These are phyloP conservation scores for Gardenia jasminoides DNA, from an alignment of 257 asterid genomes.

Conservation along the genomic window DNA sequence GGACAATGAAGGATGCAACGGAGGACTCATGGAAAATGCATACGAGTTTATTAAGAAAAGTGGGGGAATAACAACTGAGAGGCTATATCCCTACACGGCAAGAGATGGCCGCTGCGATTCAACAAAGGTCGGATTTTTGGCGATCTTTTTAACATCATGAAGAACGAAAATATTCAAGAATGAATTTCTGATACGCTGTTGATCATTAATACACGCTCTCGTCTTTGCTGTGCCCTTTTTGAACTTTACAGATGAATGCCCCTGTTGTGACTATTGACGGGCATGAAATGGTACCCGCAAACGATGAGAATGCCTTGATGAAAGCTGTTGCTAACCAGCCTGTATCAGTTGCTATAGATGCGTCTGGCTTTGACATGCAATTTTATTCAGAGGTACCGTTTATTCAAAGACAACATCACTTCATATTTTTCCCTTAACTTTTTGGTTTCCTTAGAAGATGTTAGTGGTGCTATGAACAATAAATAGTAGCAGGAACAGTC, in stretches of 20 bases:
- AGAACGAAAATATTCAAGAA: neutral
- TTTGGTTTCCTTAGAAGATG: neutral
- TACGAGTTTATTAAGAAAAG: constrained; percentile 64
- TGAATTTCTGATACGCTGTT: neutral
- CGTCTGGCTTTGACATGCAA: constrained; percentile 63
- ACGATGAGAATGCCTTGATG: constrained; percentile 71
- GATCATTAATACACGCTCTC: neutral
- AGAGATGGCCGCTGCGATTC: constrained; percentile 58
- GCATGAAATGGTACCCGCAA: constrained; percentile 66
- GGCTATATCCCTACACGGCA: constrained; percentile 67
- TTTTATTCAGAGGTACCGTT: constrained; percentile 73
- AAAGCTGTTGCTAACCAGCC: constrained; percentile 89
- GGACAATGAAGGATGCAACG: constrained; percentile 80
- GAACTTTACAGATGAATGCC: constrained; percentile 52
- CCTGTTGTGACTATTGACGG: constrained; percentile 81
- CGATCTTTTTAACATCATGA: neutral
- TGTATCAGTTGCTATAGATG: constrained; percentile 82
- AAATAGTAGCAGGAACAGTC: too few species aligned
- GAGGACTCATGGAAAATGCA: constrained; percentile 82
- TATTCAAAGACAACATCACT: neutral
- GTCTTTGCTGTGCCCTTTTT: neutral
- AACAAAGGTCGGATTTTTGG: constrained; percentile 43
- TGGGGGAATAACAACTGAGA: constrained; percentile 75
- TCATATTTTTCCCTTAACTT: neutral
- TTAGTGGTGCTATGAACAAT: too few species aligned